Evolutionary conservation across 164 flowering plant genomes (phyloP), one percentile per base, ranked within the genome.

Genomic region (Aristolochia fimbriata): DNA sequence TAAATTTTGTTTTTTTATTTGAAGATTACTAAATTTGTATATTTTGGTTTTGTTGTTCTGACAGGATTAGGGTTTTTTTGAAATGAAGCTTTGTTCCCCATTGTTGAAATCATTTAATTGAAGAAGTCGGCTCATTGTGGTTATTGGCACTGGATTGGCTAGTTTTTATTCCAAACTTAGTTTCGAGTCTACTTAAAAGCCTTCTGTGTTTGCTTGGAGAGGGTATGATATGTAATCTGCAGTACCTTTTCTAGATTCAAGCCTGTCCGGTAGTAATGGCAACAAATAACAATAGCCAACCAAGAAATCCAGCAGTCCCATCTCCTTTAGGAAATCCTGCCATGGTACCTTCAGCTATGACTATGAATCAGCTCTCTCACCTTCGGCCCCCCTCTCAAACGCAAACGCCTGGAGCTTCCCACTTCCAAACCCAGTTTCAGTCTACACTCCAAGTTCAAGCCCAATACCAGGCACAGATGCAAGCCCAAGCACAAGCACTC

Each of bases 391-490:
- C 19, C n/a, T 41, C 14, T 48, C 80, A 75, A 45, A 43, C 72
- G 45, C 81, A 76, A 33, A 47, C 66, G 17, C 52, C 56, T 15
- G 17, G 77, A 66, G 30, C 69, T 22, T 46, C 83, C 24, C 73
- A 69, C n/a, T 78, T 74, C 63, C 79, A 71, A 4, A 74, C 78
- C 15, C 82, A 71, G 52, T 75, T 76, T 67, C 79, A 76, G 67
- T 43, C 75, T 45, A 69, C 78, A 1, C 78, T 72, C 0, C 74
- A 70, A 31, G 59, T 67, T 3, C 83, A 79, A 56, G 71, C 68
- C 17, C 74, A 66, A 57, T 52, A 61, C 11, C 69, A 66, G 56
- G 47, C 57, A 45, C 62, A 67, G 59, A 64, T 62, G 15, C 72
- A 69, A 51, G 63, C 61, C 47, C 76, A 71, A 20, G 37, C 62